Evolutionary conservation across 208 protist species (phyloP).

Genomic region (Naegleria gruberi): DNA sequence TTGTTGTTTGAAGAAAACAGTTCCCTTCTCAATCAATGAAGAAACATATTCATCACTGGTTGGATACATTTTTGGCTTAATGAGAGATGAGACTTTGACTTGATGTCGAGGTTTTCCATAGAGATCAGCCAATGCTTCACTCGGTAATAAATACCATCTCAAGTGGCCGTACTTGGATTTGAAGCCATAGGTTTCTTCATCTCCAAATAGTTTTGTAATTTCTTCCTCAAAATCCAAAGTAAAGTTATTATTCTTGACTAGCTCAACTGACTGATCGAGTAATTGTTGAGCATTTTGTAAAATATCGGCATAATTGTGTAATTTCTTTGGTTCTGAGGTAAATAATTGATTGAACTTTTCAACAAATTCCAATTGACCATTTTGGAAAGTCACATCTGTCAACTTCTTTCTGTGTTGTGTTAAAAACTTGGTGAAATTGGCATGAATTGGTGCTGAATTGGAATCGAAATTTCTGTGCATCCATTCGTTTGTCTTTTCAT

Average conservation of each 20-base stretch:
- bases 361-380: not conserved
- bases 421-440: not conserved
- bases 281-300: not conserved
- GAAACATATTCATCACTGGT: too few species aligned
- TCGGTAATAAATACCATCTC: not conserved
- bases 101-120: too few species aligned
- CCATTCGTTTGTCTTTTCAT: slow-evolving; percentile 9
- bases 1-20: too few species aligned
- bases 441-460: not conserved
- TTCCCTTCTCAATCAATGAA: too few species aligned
- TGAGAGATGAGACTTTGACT: not conserved
- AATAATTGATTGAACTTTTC: not conserved
- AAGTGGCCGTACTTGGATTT: not conserved
- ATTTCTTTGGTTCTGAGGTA: not conserved
- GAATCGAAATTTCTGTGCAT: not conserved
- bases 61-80: not conserved
- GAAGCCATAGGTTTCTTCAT: not conserved
- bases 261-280: not conserved
- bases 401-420: not conserved
- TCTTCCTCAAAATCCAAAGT: not conserved
- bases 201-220: not conserved
- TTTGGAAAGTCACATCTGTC: not conserved
- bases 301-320: not conserved
- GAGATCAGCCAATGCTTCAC: not conserved
- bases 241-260: too few species aligned